These are phyloP conservation scores for Melanomma pulvis-pyrius DNA, from an alignment of 495 filamentous ascomycete genomes.

Conservation along the genomic window DNA sequence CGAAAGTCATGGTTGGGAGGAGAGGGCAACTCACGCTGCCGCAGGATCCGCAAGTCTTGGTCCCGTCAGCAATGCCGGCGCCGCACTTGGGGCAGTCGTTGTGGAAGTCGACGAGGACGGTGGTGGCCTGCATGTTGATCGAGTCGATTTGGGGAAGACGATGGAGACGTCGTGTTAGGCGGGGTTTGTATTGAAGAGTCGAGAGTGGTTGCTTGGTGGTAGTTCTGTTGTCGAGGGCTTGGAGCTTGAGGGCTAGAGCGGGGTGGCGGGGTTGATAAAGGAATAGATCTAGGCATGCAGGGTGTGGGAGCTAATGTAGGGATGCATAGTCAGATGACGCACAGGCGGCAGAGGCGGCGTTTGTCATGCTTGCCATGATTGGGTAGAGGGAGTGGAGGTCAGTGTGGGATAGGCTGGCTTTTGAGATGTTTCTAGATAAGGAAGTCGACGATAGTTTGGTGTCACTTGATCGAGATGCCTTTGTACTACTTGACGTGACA, in stretches of 20 bases:
- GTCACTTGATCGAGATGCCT: too few relatives aligned
- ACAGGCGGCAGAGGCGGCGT: conserved; percentile 5
- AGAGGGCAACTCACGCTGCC: conserved; percentile 39
- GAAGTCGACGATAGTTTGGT: background rate
- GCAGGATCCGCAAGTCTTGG: conserved; percentile 47
- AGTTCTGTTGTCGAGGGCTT: background rate
- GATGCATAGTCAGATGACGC: conserved; percentile 25
- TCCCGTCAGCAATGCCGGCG: conserved; percentile 39
- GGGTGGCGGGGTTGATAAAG: conserved; percentile 34
- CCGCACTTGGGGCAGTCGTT: conserved; percentile 46
- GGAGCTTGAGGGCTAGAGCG: conserved; percentile 1
- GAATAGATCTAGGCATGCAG: conserved; percentile 5
- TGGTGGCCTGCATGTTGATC: conserved; percentile 23
- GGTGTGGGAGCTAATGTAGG: conserved; percentile 21
- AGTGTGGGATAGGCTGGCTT: background rate
- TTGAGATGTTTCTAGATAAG: background rate
- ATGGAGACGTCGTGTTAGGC: background rate
- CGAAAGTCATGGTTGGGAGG: background rate
- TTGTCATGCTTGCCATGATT: conserved; percentile 13
- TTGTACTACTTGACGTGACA: conserved; percentile 40
- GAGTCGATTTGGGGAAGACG: background rate
- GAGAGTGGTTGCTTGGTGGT: background rate
- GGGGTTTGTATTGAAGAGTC: background rate
- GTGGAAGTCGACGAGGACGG: conserved; percentile 32
- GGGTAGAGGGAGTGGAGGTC: background rate